These are phyloP conservation scores for Allium sativum DNA, from an alignment of 106 monocot genomes.

Conservation along the genomic window DNA sequence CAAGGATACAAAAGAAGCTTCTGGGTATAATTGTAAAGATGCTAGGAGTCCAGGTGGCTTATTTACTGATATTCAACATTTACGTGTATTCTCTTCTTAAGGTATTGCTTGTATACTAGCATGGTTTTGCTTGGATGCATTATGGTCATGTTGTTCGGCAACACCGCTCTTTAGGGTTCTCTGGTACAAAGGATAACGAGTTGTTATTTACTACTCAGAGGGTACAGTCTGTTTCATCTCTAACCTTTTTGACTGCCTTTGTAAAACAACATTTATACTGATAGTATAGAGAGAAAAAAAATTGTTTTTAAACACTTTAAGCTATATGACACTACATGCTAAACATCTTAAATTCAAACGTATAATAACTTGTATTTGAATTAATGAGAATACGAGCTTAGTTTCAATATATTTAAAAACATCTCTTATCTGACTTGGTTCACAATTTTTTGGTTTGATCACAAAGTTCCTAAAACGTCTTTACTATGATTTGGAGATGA, in stretches of 20 bases:
- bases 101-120: not conserved
- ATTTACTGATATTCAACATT: not conserved
- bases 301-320: no score
- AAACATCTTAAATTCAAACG: no score
- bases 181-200: constrained; percentile 98
- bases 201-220: constrained; percentile 89
- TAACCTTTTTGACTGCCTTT: not conserved
- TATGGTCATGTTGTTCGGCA: constrained; percentile 17
- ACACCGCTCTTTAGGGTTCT: constrained; percentile 91
- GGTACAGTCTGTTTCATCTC: constrained; percentile 26
- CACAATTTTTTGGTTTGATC: no score
- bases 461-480: no score
- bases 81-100: constrained; percentile 1
- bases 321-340: no score
- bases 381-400: no score
- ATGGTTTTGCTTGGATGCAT: not conserved
- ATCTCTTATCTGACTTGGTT: no score
- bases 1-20: constrained; percentile 92
- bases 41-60: constrained; percentile 79
- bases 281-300: no score
- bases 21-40: constrained; percentile 95
- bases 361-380: no score
- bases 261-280: no score
- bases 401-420: no score
- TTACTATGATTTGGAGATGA: no score